Evolutionary conservation across 1,284 basidiomycete species (phyloP), one percentile per base, ranked within the genome.

Genomic region (Tilletia caries): DNA sequence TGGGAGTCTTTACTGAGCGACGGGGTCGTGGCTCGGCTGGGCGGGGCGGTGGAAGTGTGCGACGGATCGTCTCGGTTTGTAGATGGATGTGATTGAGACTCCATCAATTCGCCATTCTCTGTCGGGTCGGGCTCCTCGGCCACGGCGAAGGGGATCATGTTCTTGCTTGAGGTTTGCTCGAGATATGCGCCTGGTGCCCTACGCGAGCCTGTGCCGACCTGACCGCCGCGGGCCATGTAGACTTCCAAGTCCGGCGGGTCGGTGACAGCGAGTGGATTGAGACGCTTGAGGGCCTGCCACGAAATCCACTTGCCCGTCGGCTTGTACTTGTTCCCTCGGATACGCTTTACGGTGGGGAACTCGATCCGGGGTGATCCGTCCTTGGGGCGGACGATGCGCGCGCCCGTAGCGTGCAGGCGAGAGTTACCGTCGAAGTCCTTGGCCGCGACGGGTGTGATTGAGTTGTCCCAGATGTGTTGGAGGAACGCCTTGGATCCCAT

Each of bases 401-500:
- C 76, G 25, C 71, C 74, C 10, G 76, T 65, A 6, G 67, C 65
- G 50, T 76, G 75, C 5, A 76, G 68, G 1, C 50, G 67, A 13
- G 70, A 58, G 60, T 67, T 27, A 69, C 67, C 25, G 70, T 68
- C 23, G 69, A 67, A 4, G 69, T 72, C 71, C n/a, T 70, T 33
- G 18, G 32, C 18, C 8, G 70, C n/a, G 23, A 78, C 65, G 1
- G 74, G 74, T 1, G 70, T 74, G 29, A 67, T 66, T 8, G 64
- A 34, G 44, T 70, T 66, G 44, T 77, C 74, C 75, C 74, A 77
- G 27, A 76, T 71, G 65, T 78, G 76, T 34, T 76, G 66, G 18
- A 77, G 68, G 44, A 77, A 77, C 41, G 72, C 73, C 66, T 72
- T 73, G 34, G 72, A 74, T 41, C 74, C 74, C 66, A 73, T 68